A percentile compares a stretch with the other conserved stretches of the same genome.
Evolutionary conservation across 345 rosid species (phyloP).

Genomic region (Syzygium grande): DNA sequence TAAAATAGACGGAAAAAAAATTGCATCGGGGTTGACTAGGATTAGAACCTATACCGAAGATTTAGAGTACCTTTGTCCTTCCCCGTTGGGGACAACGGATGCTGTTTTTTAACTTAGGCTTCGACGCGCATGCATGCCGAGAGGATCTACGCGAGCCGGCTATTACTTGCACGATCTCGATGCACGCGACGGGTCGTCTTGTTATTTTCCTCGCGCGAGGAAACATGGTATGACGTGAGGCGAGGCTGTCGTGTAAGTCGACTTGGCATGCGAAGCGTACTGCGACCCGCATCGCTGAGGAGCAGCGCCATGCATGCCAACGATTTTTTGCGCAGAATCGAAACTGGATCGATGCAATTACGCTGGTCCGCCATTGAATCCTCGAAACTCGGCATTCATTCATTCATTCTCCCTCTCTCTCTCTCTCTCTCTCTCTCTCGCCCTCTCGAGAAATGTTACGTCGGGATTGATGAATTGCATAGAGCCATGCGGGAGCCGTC

Average conservation of each 20-base stretch:
- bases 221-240: background rate
- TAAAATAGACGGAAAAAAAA: background rate
- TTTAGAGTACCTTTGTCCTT: background rate
- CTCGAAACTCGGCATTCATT: background rate
- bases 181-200: background rate
- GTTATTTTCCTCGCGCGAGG: background rate
- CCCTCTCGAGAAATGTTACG: background rate
- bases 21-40: background rate
- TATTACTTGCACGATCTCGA: background rate
- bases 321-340: background rate
- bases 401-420: background rate
- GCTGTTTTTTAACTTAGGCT: background rate
- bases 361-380: background rate
- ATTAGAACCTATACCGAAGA: background rate
- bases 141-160: background rate
- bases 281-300: conserved; percentile 3
- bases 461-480: background rate
- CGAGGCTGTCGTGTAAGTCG: conserved; percentile 19
- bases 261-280: conserved; percentile 34
- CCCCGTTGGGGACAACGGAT: background rate
- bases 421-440: too few relatives aligned
- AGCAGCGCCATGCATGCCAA: background rate
- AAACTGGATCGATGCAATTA: background rate
- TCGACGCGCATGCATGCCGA: background rate
- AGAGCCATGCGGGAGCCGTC: background rate